These are phyloP conservation scores for Cystoderma amianthinum DNA, from an alignment of 768 basidiomycete species.

Conservation along the genomic window DNA sequence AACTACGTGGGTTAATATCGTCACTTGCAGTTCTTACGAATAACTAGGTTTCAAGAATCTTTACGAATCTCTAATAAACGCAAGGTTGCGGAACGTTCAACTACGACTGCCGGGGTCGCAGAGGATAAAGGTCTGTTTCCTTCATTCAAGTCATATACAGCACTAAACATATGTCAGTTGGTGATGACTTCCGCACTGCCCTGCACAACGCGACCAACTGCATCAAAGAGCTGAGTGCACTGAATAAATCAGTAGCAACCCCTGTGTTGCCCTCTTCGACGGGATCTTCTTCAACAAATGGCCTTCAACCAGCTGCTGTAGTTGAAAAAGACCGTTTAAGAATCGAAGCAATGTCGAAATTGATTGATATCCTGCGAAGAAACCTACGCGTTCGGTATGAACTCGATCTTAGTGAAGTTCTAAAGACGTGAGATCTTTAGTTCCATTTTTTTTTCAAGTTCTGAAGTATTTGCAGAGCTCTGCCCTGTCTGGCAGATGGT, in stretches of 20 bases:
- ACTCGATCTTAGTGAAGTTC: conserved; percentile 57
- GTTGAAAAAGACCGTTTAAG: conserved; percentile 46
- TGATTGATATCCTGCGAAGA: conserved; percentile 61
- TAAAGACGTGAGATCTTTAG: conserved; percentile 56
- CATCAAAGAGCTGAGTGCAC: conserved; percentile 47
- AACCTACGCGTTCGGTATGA: conserved; percentile 75
- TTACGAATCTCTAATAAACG: conserved; percentile 7
- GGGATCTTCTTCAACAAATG: conserved; percentile 19
- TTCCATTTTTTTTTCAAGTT: background rate
- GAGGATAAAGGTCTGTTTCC: too few species aligned
- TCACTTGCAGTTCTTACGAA: conserved; percentile 5
- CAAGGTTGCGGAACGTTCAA: background rate
- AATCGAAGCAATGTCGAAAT: conserved; percentile 55
- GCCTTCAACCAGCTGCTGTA: conserved; percentile 7
- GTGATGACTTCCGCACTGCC: conserved; percentile 57
- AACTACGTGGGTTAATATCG: conserved; percentile 32
- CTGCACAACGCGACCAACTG: conserved; percentile 56
- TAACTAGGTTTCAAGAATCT: conserved; percentile 18
- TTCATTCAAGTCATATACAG: background rate
- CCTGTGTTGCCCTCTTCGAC: background rate
- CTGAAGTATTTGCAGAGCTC: conserved; percentile 40
- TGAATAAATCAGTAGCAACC: conserved; percentile 22
- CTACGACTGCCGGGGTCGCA: too few species aligned
- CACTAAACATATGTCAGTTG: conserved; percentile 1
- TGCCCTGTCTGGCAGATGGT: conserved; percentile 71